Percentiles rank a stretch among this genome's conserved stretches.
phyloP scores from a whole-genome alignment of 495 filamentous ascomycete genomes.

The Thermochaetoides thermophila region DNA sequence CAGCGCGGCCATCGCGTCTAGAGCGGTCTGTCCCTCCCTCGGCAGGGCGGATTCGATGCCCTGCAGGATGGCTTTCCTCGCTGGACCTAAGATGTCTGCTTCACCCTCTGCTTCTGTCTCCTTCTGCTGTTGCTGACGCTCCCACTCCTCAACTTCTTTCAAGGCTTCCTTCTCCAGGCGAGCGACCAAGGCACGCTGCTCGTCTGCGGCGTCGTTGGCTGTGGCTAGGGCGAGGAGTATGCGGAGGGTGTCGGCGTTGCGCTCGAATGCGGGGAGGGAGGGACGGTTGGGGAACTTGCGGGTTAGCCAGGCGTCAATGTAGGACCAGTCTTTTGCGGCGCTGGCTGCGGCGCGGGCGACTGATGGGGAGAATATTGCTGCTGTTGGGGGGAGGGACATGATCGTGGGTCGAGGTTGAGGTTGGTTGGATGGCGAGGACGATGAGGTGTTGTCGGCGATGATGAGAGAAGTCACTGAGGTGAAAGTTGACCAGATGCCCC shows the following conservation, averaged over 20 bases:
- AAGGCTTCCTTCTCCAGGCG: slow-evolving; percentile 46
- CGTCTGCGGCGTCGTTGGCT: slow-evolving; percentile 70
- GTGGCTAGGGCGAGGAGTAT: slow-evolving; percentile 60
- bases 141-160: slow-evolving; percentile 25
- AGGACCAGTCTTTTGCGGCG: slow-evolving; percentile 74
- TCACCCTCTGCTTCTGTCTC: not conserved
- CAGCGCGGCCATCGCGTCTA: slow-evolving; percentile 27
- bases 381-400: slow-evolving; percentile 35
- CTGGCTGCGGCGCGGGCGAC: slow-evolving; percentile 47
- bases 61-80: slow-evolving; percentile 21
- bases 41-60: slow-evolving; percentile 23
- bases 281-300: slow-evolving; percentile 40
- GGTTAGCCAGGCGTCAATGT: slow-evolving; percentile 67
- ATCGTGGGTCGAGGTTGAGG: slow-evolving; percentile 16
- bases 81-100: not conserved
- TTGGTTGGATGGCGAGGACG: not conserved
- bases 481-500: too few species aligned
- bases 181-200: slow-evolving; percentile 45
- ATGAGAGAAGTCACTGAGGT: not conserved
- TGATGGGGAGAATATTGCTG: slow-evolving; percentile 57
- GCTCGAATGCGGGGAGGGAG: slow-evolving; percentile 64
- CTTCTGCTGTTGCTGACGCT: slow-evolving; percentile 9
- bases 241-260: slow-evolving; percentile 69
- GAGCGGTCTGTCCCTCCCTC: slow-evolving; percentile 28
- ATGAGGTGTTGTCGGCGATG: not conserved